Base-by-base conservation (phyloP, 192 early-diverging fungal genomes). In the Globomyces pollinis-pini region DNA sequence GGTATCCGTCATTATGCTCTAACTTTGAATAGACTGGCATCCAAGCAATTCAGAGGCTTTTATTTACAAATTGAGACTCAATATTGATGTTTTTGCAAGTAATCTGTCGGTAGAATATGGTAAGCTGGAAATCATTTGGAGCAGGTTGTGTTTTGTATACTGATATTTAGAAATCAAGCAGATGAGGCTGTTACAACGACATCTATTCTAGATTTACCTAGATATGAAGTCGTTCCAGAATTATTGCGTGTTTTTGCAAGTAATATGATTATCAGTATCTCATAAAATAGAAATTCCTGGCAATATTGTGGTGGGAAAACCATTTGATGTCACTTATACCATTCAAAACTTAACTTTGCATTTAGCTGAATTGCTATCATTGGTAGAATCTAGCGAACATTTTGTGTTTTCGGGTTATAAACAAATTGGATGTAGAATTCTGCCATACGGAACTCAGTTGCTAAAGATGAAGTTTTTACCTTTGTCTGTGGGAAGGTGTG, bases 401-500 rank as follows among this genome's bases (percentile, higher is more conserved):
- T 90, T 89, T 70, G 85, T 88, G 0, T 89, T 86, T 62, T 70
- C 84, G 8, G 89, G 89, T 16, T 79, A 77, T 21, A 88, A 87
- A 66, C 81, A 81, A 43, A 60, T 75, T 1, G 60, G 66, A 4
- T 59, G 84, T 30, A 71, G 69, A 7, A 52, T 91, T 0, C 72
- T 87, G 1, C 86, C 88, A 0, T 67, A 83, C 9, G 67, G 76
- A 3, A 67, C 61, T 3, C 56, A 69, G 23, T 56, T 36, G 0
- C 67, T 90, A 38, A 62, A 71, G 50, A 80, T 78, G 61, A 83
- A 74, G 39, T 80, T 77, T 61, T 78, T 86, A 28, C 78, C 87
- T 2, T 61, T 91, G 21, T 39, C 56, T 5, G 72, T 77, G 18
- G 89, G 89, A 15, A 60, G 72, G 29, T 67, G 74, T 33, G 55